phyloP scores from a whole-genome alignment of 257 asterid genomes.

The Perilla frutescens region DNA sequence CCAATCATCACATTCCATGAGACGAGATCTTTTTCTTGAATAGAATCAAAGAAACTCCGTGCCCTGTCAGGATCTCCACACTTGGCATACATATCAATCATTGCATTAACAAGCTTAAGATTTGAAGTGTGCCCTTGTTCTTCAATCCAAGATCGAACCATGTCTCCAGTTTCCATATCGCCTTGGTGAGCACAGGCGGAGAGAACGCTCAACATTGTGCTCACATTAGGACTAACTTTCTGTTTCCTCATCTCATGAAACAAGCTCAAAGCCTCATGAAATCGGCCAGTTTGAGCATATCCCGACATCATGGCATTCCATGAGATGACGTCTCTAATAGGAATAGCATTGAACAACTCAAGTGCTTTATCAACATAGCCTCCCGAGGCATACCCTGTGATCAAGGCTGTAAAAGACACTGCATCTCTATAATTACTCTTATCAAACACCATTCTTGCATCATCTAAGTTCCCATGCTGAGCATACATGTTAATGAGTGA shows the following conservation, averaged over 20 bases:
- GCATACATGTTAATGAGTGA: slow-evolving; percentile 57
- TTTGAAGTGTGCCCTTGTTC: slow-evolving; percentile 44
- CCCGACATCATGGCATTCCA: slow-evolving; percentile 62
- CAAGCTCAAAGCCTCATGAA: slow-evolving; percentile 46
- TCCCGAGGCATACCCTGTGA: slow-evolving; percentile 48
- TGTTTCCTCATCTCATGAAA: slow-evolving; percentile 49
- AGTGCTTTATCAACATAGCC: slow-evolving; percentile 49
- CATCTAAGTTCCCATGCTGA: slow-evolving; percentile 43
- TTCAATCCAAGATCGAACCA: slow-evolving; percentile 46
- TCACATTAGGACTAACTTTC: slow-evolving; percentile 41
- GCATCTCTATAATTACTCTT: slow-evolving; percentile 46
- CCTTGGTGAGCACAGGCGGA: slow-evolving; percentile 49
- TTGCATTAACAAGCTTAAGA: slow-evolving; percentile 47
- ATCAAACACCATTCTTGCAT: slow-evolving; percentile 52
- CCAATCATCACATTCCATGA: slow-evolving; percentile 65
- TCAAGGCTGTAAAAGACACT: slow-evolving; percentile 55
- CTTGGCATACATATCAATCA: slow-evolving; percentile 62
- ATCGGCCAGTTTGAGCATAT: slow-evolving; percentile 45
- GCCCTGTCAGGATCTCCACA: slow-evolving; percentile 50
- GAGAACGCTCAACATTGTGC: slow-evolving; percentile 51
- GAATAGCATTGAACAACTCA: slow-evolving; percentile 43
- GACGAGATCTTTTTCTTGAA: slow-evolving; percentile 44
- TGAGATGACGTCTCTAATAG: slow-evolving; percentile 49
- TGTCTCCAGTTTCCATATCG: slow-evolving; percentile 37
- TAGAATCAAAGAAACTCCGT: slow-evolving; percentile 37